phyloP scores from a whole-genome alignment of 768 basidiomycete species.

The Gloeopeniophorella convolvens region DNA sequence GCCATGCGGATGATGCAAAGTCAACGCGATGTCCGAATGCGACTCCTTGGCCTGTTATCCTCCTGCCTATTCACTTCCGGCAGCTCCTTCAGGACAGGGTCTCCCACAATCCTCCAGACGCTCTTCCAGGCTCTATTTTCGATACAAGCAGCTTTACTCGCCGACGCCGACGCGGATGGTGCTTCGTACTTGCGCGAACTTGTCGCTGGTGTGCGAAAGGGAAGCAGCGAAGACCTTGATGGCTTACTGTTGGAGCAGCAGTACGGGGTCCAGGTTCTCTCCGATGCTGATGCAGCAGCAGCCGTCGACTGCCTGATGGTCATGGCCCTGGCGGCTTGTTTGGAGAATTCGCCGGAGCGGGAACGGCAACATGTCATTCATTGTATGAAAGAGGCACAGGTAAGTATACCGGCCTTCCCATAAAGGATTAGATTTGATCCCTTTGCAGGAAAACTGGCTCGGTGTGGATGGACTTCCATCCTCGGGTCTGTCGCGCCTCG shows the following conservation, averaged over 20 bases:
- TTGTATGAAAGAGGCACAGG: neutral
- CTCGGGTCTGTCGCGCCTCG: slow-evolving; percentile 40
- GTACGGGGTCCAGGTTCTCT: slow-evolving; percentile 34
- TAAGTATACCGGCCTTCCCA: neutral
- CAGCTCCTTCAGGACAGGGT: slow-evolving; percentile 35
- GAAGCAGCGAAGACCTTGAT: slow-evolving; percentile 45
- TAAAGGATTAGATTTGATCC: neutral
- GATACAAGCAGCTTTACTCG: slow-evolving; percentile 37
- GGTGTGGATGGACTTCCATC: slow-evolving; percentile 30
- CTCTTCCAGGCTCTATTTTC: slow-evolving; percentile 47
- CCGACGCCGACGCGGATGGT: slow-evolving; percentile 27
- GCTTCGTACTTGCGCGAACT: slow-evolving; percentile 34
- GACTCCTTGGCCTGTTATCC: slow-evolving; percentile 46
- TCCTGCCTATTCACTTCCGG: slow-evolving; percentile 39
- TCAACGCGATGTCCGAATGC: slow-evolving; percentile 37
- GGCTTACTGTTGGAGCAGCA: slow-evolving; percentile 41
- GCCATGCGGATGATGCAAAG: slow-evolving; percentile 38
- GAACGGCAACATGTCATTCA: slow-evolving; percentile 4
- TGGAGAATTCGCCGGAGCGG: slow-evolving; percentile 40
- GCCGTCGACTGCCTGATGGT: slow-evolving; percentile 43
- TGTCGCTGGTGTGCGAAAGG: slow-evolving; percentile 39
- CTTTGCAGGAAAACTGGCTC: slow-evolving; percentile 9
- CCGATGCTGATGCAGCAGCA: slow-evolving; percentile 17
- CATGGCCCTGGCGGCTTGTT: slow-evolving; percentile 35
- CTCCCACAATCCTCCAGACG: slow-evolving; percentile 43